A percentile compares a stretch with the other conserved stretches of the same genome.
Conservation (phyloP, 306 rosid species). For the Senna siamea region DNA sequence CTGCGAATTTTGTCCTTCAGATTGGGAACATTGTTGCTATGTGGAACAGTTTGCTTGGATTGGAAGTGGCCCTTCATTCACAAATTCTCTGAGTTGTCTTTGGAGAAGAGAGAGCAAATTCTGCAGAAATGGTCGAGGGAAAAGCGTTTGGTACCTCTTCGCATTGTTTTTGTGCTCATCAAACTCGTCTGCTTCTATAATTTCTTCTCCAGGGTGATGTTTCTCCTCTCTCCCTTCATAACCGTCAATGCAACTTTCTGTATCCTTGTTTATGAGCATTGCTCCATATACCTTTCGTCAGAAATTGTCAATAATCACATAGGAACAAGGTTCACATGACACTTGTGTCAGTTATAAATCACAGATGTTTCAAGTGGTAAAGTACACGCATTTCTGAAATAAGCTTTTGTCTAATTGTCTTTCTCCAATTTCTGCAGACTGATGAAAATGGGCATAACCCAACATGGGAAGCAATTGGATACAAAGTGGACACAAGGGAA, state of each 20-base stretch:
- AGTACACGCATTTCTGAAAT: no score
- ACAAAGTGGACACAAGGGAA: conserved; percentile 57
- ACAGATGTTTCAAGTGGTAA: no score
- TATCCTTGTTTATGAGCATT: no score
- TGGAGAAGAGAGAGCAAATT: conserved; percentile 73
- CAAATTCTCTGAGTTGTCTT: conserved; percentile 69
- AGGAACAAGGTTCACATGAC: no score
- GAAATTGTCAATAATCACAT: no score
- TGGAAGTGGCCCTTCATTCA: conserved; percentile 78
- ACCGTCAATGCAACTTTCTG: background rate
- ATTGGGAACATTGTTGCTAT: conserved; percentile 72
- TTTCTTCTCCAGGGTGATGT: conserved; percentile 78
- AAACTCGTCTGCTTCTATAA: conserved; percentile 71
- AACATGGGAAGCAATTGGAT: conserved; percentile 77
- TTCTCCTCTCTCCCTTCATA: background rate
- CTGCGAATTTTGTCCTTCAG: conserved; percentile 64
- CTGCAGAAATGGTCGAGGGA: conserved; percentile 70
- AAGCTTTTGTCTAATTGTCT: no score
- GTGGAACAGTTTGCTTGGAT: conserved; percentile 65
- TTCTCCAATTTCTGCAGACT: conserved; percentile 44
- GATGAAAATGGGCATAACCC: conserved; percentile 62
- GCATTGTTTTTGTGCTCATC: conserved; percentile 57
- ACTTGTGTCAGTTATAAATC: no score
- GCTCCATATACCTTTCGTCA: no score
- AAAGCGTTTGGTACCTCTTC: conserved; percentile 48